Evolutionary conservation across 352 stramenopile species (phyloP), one percentile per base, ranked within the genome.

Genomic region (Pythium grandisporangium): DNA sequence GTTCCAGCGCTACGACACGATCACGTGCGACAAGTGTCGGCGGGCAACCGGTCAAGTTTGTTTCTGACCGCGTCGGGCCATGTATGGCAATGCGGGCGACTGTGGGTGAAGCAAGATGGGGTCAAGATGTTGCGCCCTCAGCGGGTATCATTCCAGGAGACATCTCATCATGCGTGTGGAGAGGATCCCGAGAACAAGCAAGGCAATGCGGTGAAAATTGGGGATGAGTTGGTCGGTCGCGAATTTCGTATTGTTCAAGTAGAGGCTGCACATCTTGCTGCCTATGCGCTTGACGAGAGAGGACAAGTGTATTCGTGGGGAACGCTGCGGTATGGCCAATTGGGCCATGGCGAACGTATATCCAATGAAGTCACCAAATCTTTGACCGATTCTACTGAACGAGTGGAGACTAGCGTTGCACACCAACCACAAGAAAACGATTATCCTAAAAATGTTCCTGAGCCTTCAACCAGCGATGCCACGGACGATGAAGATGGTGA

Each of bases 241-340:
- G n/a, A n/a, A n/a, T n/a, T 44, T 23, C 45, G 30, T 11, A 60
- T 87, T 17, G 55, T 81, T 4, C 45, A 45, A 0, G 41, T 86
- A 11, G 62, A 61, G 47, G 69, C 73, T 12, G 73, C 71, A 3
- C 55, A 74, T 17, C 56, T 79, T 4, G 73, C 61, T 29, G 69
- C 52, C 0, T 90, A 85, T 32, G 71, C 67, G 8, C 42, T 90
- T 7, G 63, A 84, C 27, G 58, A 69, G 13, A 35, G 60, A 17
- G 75, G 73, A 0, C 41, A 37, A 0, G 25, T 84, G 8, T 84
- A 63, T 35, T 63, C 75, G 3, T 92, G 78, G 78, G 78, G 78
- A 0, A 55, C 60, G 4, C 52, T 63, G 4, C 47, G 62, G 12
- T 74, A 75, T 21, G 78, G 72, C 0, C 75, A 89, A 39, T 48